Evolutionary conservation across 306 rosid genomes (phyloP).

Genomic region (Ammopiptanthus mongolicus): DNA sequence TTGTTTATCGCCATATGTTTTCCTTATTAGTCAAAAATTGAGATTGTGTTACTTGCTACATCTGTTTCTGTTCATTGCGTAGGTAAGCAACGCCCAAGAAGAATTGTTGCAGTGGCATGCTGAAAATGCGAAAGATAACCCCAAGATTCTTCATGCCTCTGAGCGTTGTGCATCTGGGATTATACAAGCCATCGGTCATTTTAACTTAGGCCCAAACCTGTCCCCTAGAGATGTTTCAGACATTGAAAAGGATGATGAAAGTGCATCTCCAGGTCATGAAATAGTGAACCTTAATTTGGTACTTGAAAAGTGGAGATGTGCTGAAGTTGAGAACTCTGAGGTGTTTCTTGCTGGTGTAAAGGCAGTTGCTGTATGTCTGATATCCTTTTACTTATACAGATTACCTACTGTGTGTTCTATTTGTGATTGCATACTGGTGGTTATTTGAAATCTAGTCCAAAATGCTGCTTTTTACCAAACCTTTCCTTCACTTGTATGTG

Average conservation of each 20-base stretch:
- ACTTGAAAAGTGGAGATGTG: constrained; percentile 84
- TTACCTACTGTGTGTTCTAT: background rate
- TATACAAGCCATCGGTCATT: constrained; percentile 89
- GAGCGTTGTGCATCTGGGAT: constrained; percentile 97
- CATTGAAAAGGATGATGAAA: constrained; percentile 26
- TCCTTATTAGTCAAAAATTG: background rate
- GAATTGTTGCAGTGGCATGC: constrained; percentile 92
- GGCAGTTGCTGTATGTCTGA: constrained; percentile 51
- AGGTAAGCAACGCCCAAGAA: constrained; percentile 99
- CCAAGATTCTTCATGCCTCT: constrained; percentile 79
- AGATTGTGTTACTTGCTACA: background rate
- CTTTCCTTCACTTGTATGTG: background rate
- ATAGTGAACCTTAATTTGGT: constrained; percentile 54
- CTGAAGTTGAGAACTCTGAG: constrained; percentile 65
- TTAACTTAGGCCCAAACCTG: constrained; percentile 59
- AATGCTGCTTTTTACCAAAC: background rate
- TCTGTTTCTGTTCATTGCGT: constrained; percentile 25
- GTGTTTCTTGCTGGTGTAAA: constrained; percentile 43
- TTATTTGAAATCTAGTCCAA: background rate
- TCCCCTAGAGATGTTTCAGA: constrained; percentile 76
- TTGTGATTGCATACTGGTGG: background rate
- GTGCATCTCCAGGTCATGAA: constrained; percentile 43
- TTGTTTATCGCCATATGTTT: constrained; percentile 1
- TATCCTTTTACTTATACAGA: constrained; percentile 21
- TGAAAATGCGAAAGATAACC: constrained; percentile 73